These are phyloP conservation scores for Aspergillus egyptiacus DNA, from an alignment of 495 filamentous ascomycete genomes.

Conservation along the genomic window DNA sequence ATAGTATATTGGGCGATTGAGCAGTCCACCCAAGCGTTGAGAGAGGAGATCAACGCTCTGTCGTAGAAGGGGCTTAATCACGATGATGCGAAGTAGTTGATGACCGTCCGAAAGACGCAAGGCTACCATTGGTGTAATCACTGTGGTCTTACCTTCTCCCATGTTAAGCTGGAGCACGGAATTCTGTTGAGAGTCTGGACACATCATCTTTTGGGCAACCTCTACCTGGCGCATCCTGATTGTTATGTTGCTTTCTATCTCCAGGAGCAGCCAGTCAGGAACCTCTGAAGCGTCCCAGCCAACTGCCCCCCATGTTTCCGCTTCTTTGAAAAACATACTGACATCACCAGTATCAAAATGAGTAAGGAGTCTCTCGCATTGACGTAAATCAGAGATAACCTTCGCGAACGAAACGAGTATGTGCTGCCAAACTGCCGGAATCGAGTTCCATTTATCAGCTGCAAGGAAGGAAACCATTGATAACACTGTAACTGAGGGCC, in stretches of 20 bases:
- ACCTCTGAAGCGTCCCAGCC: background rate
- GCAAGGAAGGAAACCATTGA: conserved; percentile 8
- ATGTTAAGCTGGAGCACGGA: conserved; percentile 67
- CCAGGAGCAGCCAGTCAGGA: conserved; percentile 57
- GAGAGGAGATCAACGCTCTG: conserved; percentile 59
- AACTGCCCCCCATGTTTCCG: background rate
- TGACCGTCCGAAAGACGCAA: conserved; percentile 46
- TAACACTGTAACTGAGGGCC: conserved; percentile 5
- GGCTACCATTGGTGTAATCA: conserved; percentile 62
- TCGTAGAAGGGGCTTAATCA: conserved; percentile 55
- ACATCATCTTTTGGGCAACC: conserved; percentile 54
- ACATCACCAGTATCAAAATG: conserved; percentile 9
- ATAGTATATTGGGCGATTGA: conserved; percentile 52
- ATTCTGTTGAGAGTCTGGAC: conserved; percentile 36
- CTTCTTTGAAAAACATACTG: conserved; percentile 11
- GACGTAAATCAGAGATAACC: conserved; percentile 6
- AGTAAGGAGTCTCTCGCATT: conserved; percentile 3
- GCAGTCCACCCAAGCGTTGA: conserved; percentile 52
- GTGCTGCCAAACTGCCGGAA: conserved; percentile 8
- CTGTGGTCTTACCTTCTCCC: conserved; percentile 69
- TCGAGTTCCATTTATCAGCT: conserved; percentile 5
- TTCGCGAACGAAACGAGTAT: conserved; percentile 4
- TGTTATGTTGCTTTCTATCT: conserved; percentile 57
- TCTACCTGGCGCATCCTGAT: conserved; percentile 56
- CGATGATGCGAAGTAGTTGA: conserved; percentile 53